These are phyloP conservation scores for Colletotrichum navitas DNA, from an alignment of 2,329 filamentous ascomycete genomes.

Conservation along the genomic window DNA sequence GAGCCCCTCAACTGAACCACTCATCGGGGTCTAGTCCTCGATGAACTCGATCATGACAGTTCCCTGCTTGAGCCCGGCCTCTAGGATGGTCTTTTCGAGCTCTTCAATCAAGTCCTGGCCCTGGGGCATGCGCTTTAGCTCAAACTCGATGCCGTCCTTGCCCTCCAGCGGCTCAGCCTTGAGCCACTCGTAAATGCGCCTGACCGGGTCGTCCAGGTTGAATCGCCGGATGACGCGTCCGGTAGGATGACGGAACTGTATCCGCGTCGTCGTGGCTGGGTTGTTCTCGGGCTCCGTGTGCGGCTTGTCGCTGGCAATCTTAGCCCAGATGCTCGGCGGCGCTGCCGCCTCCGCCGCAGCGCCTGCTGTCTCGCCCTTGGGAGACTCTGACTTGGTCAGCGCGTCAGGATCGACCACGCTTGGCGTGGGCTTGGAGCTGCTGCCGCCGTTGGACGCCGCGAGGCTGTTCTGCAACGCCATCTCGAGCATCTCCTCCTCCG, in stretches of 20 bases:
- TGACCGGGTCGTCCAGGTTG: constrained; percentile 78
- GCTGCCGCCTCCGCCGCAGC: constrained; percentile 44
- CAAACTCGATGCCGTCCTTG: constrained; percentile 83
- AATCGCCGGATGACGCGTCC: constrained; percentile 93
- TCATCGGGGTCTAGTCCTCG: constrained; percentile 60
- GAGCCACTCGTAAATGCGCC: constrained; percentile 94
- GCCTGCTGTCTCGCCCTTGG: constrained; percentile 54
- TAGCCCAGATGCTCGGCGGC: constrained; percentile 66
- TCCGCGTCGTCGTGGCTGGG: constrained; percentile 81
- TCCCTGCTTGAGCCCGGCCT: constrained; percentile 89
- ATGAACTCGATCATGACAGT: constrained; percentile 96
- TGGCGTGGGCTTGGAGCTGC: constrained; percentile 55
- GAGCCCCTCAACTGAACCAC: not conserved
- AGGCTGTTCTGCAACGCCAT: constrained; percentile 93
- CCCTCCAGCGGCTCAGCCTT: constrained; percentile 89
- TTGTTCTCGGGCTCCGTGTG: constrained; percentile 83
- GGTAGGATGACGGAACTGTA: constrained; percentile 90
- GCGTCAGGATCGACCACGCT: constrained; percentile 87
- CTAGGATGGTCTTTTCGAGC: constrained; percentile 80
- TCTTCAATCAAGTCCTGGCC: constrained; percentile 85
- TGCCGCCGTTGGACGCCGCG: constrained; percentile 58
- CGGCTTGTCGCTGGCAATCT: constrained; percentile 78
- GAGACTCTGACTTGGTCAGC: constrained; percentile 75
- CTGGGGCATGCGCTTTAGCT: constrained; percentile 83
- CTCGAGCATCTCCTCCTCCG: constrained; percentile 96